Conservation (phyloP, 2,329 filamentous ascomycete species). For the Exophiala xenobiotica region DNA sequence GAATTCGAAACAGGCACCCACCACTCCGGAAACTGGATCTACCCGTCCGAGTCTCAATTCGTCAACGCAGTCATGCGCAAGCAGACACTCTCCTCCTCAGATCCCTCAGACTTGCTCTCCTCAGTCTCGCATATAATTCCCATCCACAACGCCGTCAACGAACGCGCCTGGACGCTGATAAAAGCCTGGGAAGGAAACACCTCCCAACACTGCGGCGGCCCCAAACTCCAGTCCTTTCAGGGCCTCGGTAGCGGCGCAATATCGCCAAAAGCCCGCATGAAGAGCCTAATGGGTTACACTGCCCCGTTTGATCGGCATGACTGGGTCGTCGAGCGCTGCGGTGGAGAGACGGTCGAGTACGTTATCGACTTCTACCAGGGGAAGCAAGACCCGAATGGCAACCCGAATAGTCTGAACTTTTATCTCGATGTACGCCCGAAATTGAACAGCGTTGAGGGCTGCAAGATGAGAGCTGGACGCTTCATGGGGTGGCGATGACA, state of each 20-base stretch:
- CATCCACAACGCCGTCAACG: constrained; percentile 99
- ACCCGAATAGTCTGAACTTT: constrained; percentile 55
- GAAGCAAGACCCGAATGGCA: constrained; percentile 38
- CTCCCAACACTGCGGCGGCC: constrained; percentile 61
- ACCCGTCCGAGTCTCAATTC: constrained; percentile 95
- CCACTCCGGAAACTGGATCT: constrained; percentile 86
- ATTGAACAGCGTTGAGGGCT: constrained; percentile 62
- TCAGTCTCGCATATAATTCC: constrained; percentile 70
- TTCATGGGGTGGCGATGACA: constrained; percentile 34
- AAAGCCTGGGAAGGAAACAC: constrained; percentile 71
- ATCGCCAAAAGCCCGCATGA: constrained; percentile 76
- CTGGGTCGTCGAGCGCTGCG: constrained; percentile 94
- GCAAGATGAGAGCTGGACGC: constrained; percentile 54
- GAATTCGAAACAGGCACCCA: constrained; percentile 75
- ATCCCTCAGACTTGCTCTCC: constrained; percentile 45
- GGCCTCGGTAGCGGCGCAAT: constrained; percentile 60
- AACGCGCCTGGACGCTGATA: constrained; percentile 92
- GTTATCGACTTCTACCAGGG: constrained; percentile 98
- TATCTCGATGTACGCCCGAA: constrained; percentile 66
- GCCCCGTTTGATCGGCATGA: constrained; percentile 94
- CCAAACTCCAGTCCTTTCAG: constrained; percentile 78
- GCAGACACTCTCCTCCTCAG: constrained; percentile 52
- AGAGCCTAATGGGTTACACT: constrained; percentile 73
- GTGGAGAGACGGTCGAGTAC: constrained; percentile 73
- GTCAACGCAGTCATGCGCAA: constrained; percentile 96